phyloP scores from a whole-genome alignment of 1,139 yeast genomes.

The Debaryomyces nepalensis region DNA sequence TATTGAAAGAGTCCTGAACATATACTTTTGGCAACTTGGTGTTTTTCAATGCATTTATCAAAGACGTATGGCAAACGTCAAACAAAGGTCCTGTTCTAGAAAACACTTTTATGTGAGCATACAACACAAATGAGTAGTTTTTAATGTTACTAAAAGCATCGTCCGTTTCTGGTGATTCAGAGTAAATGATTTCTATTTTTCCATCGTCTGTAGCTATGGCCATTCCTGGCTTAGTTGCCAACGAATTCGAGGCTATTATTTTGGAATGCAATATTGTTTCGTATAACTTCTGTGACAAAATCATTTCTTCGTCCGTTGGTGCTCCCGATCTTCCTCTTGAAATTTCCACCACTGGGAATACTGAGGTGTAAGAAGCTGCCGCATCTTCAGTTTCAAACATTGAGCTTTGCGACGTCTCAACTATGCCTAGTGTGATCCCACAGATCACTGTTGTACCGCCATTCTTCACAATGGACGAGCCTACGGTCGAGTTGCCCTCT shows the following conservation, averaged over 20 bases:
- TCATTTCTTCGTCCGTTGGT: slow-evolving; percentile 92
- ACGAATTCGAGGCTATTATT: slow-evolving; percentile 49
- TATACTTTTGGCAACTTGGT: slow-evolving; percentile 70
- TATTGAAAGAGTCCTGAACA: slow-evolving; percentile 59
- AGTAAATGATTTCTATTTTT: slow-evolving; percentile 41
- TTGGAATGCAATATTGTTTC: slow-evolving; percentile 62
- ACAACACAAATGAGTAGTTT: slow-evolving; percentile 64
- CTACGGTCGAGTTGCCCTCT: slow-evolving; percentile 53
- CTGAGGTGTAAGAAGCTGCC: slow-evolving; percentile 41
- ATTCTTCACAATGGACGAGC: slow-evolving; percentile 71
- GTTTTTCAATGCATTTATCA: slow-evolving; percentile 64
- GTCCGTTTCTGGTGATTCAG: slow-evolving; percentile 26
- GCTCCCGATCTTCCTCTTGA: slow-evolving; percentile 78
- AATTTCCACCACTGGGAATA: slow-evolving; percentile 82
- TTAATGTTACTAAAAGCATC: slow-evolving; percentile 22
- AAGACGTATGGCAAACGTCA: slow-evolving; percentile 76
- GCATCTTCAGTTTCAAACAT: slow-evolving; percentile 28
- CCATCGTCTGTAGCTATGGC: slow-evolving; percentile 48
- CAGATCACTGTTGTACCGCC: slow-evolving; percentile 82
- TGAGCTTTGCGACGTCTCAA: slow-evolving; percentile 53
- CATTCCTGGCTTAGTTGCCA: slow-evolving; percentile 57
- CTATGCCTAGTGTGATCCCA: slow-evolving; percentile 72
- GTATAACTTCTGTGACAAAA: slow-evolving; percentile 68
- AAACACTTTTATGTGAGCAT: slow-evolving; percentile 77
- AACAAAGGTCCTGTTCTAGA: slow-evolving; percentile 82